Percentiles rank a stretch among this genome's conserved stretches.
phyloP scores from a whole-genome alignment of 108 stramenopile species.

The Skeletonema marinoi region DNA sequence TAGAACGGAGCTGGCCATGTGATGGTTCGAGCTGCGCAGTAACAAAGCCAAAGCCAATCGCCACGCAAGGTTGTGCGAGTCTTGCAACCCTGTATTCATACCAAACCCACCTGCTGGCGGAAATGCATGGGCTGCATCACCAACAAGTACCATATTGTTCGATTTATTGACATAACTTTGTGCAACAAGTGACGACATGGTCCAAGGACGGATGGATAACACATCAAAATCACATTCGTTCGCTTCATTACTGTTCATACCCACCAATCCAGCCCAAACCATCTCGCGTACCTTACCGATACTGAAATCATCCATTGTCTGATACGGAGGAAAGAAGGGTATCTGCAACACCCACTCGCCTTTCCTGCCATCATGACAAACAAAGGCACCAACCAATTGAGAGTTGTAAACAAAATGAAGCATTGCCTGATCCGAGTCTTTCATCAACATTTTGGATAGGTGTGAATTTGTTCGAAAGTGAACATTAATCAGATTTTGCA shows the following conservation, averaged over 20 bases:
- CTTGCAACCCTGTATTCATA: constrained; percentile 96
- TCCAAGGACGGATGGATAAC: constrained; percentile 87
- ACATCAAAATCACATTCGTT: constrained; percentile 51
- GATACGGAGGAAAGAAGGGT: constrained; percentile 94
- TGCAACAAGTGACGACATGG: constrained; percentile 85
- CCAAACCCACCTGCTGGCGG: constrained; percentile 97
- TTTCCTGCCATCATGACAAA: constrained; percentile 74
- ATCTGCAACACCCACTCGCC: constrained; percentile 95
- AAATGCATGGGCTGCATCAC: constrained; percentile 96
- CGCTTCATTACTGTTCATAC: constrained; percentile 10
- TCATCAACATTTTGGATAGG: constrained; percentile 36
- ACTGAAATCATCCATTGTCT: constrained; percentile 72
- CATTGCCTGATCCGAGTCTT: constrained; percentile 74
- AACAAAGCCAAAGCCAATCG: constrained; percentile 61
- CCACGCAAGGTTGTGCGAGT: constrained; percentile 92
- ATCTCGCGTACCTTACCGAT: constrained; percentile 46
- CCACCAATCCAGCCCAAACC: constrained; percentile 67
- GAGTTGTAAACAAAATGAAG: constrained; percentile 90
- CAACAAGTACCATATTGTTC: constrained; percentile 60
- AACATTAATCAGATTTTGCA: constrained; percentile 89
- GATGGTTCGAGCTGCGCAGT: neutral
- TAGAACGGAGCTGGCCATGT: constrained; percentile 16
- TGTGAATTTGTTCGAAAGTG: constrained; percentile 66
- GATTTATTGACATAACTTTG: constrained; percentile 54
- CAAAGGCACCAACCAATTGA: constrained; percentile 87